These are phyloP conservation scores for Fusarium floridanum DNA, from an alignment of 2,329 filamentous ascomycete species.

Conservation along the genomic window DNA sequence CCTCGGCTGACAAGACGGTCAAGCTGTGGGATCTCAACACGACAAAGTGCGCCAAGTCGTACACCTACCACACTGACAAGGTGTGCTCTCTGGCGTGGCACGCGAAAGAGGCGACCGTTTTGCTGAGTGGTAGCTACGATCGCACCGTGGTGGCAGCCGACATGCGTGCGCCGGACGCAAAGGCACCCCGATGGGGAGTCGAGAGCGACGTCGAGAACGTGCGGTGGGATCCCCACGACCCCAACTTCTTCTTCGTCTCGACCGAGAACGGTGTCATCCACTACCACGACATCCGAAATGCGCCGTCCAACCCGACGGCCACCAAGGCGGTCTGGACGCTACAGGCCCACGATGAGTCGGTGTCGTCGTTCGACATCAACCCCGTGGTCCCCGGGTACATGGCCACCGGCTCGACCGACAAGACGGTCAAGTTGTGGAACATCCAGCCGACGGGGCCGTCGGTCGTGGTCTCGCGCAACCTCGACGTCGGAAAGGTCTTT, in stretches of 20 bases:
- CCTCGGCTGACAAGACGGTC: conserved; percentile 95
- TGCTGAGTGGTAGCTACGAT: conserved; percentile 95
- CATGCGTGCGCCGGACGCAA: conserved; percentile 91
- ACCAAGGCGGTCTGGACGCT: conserved; percentile 94
- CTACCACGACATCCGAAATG: conserved; percentile 87
- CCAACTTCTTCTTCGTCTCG: conserved; percentile 94
- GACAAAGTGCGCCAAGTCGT: conserved; percentile 92
- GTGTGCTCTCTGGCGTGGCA: conserved; percentile 98
- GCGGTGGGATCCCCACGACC: conserved; percentile 91
- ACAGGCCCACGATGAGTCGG: conserved; percentile 92
- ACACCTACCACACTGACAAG: conserved; percentile 96
- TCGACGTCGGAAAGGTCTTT: conserved; percentile 96
- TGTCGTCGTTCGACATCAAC: conserved; percentile 95
- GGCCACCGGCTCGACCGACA: conserved; percentile 93
- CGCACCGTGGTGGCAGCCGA: conserved; percentile 94
- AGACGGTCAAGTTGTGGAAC: conserved; percentile 97
- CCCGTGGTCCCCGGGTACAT: conserved; percentile 90
- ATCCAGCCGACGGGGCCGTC: conserved; percentile 83
- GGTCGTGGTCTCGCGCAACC: conserved; percentile 90
- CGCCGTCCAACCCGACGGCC: conserved; percentile 77
- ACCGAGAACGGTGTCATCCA: conserved; percentile 94
- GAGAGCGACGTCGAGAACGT: conserved; percentile 96
- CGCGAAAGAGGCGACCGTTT: conserved; percentile 84
- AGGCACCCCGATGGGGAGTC: conserved; percentile 88
- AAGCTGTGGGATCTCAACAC: conserved; percentile 98